Base-by-base conservation (phyloP, 2,329 filamentous ascomycete species). In the Claviceps monticola region DNA sequence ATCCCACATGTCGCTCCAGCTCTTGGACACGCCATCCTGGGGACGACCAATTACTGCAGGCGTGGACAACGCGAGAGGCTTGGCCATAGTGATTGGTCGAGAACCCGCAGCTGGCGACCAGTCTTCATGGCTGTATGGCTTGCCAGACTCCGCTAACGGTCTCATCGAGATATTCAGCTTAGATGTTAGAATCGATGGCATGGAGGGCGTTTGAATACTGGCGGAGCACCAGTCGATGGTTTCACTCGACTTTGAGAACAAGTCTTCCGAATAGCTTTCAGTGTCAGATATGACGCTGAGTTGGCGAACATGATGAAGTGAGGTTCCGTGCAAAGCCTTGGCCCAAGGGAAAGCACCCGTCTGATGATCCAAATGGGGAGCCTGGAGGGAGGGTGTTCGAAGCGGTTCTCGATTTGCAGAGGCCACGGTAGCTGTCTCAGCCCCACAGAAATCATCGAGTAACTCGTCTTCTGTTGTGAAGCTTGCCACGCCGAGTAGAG, bases 1-100 rank as follows among this genome's bases (percentile, higher is more conserved):
- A 54, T 97, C 91, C 84, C 89, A 96, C 67, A 97, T 82, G 66
- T 98, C 93, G 62, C 90, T 95, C 93, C 93, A 98, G 74, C 93
- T 97, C 83, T 97, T 97, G 52, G 93, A 95, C 47, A 94, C 87
- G 47, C 78, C 74, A 46, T 91, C 85, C 56, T 81, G 79, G 64
- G 85, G 82, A 62, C 82, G 82, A 49, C 86, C 87, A 64, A 95
- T 91, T 49, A 91, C 80, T 63, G 84, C 79, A 4, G 86, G 82
- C 75, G 91, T 83, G 55, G 86, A 83, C 51, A 83, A 73, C 42
- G 79, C 77, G 56, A 80, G 75, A 0, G 88, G 84, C 63, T 93
- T 82, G 14, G 85, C 86, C 68, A 90, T 87, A 56, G 78, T 82
- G 64, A 93, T 91, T 5, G 86, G 83, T 26, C 93, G 74, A 1